These are phyloP conservation scores for Pichia cactophila DNA, from an alignment of 1,139 yeast species.

Conservation along the genomic window DNA sequence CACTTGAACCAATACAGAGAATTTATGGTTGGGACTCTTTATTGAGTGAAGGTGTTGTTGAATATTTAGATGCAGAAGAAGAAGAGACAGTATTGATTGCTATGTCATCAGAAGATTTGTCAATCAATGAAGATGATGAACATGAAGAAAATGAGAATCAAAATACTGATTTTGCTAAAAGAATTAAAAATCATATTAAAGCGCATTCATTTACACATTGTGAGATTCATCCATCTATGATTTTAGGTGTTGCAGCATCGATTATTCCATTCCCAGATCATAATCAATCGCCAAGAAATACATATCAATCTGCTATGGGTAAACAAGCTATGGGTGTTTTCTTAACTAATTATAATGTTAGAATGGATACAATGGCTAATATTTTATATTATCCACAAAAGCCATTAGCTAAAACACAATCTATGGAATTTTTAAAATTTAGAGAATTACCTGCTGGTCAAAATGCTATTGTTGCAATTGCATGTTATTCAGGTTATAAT, in stretches of 20 bases:
- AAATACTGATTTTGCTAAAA: constrained; percentile 68
- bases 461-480: constrained; percentile 95
- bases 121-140: constrained; percentile 50
- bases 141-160: constrained; percentile 36
- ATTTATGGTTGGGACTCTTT: constrained; percentile 80
- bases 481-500: constrained; percentile 96
- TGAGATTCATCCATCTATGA: constrained; percentile 98
- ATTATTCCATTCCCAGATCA: constrained; percentile 99
- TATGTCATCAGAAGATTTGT: constrained; percentile 96
- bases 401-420: constrained; percentile 98
- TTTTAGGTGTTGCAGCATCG: constrained; percentile 96
- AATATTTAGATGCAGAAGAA: constrained; percentile 95
- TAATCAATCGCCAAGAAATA: constrained; percentile 98
- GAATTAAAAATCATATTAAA: constrained; percentile 55
- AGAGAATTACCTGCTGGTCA: constrained; percentile 99
- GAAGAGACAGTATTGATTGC: constrained; percentile 98
- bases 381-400: constrained; percentile 96
- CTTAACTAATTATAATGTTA: constrained; percentile 86
- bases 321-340: constrained; percentile 99
- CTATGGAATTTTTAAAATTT: constrained; percentile 95
- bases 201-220: constrained; percentile 92
- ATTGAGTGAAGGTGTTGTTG: constrained; percentile 80
- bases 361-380: constrained; percentile 99
- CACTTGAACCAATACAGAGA: constrained; percentile 30
- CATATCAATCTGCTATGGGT: constrained; percentile 99